These are phyloP conservation scores for Aspergillus ibericus DNA, from an alignment of 2,329 filamentous ascomycete species.

Conservation along the genomic window DNA sequence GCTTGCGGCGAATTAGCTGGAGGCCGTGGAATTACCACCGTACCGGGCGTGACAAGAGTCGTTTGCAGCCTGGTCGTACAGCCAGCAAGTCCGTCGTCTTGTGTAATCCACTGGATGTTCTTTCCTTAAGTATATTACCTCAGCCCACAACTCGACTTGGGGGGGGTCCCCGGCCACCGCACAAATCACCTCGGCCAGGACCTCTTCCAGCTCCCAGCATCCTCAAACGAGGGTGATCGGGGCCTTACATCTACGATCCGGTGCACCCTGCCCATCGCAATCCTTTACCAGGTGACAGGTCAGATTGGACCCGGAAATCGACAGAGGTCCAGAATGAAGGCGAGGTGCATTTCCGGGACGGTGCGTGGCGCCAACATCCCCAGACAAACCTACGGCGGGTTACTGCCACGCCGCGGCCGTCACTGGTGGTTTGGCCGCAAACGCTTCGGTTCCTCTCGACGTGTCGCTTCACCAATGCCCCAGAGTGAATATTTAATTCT, in stretches of 20 bases:
- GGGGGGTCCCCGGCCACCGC: neutral
- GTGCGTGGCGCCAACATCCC: constrained; percentile 8
- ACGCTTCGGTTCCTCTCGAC: constrained; percentile 16
- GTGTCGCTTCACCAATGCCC: constrained; percentile 10
- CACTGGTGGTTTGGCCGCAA: constrained; percentile 13
- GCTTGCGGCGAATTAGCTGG: constrained; percentile 26
- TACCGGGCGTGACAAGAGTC: neutral
- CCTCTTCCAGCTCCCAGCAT: neutral
- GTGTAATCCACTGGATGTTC: neutral
- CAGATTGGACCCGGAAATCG: neutral
- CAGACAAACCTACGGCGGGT: neutral
- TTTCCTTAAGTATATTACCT: too few species aligned
- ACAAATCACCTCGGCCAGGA: neutral
- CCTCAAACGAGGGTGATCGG: neutral
- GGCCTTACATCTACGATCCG: neutral
- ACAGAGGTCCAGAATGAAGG: neutral
- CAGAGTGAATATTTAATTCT: neutral
- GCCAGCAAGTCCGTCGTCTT: neutral
- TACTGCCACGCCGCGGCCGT: constrained; percentile 8
- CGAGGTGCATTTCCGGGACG: neutral
- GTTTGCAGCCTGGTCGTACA: neutral
- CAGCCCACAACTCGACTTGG: neutral
- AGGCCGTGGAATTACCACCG: constrained; percentile 31
- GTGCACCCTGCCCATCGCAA: neutral
- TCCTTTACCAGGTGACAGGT: neutral